Conservation (phyloP, 805 yeast genomes). For the Torulaspora quercuum region DNA sequence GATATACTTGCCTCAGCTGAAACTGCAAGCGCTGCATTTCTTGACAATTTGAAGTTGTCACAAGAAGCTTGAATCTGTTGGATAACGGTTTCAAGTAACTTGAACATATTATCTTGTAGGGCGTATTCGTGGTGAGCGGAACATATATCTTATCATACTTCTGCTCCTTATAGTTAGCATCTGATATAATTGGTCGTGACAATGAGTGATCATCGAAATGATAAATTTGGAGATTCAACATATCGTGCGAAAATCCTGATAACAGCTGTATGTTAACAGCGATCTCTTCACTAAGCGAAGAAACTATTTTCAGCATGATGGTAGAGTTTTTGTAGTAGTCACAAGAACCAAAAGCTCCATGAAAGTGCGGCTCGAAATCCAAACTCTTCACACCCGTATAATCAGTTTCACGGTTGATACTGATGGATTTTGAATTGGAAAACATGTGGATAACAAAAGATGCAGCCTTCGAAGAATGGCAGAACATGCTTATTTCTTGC, state of each 20-base stretch:
- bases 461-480: conserved; percentile 26
- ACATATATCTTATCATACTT: conserved; percentile 13
- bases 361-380: conserved; percentile 2
- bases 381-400: conserved; percentile 1
- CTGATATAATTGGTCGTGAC: conserved; percentile 23
- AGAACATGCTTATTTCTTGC: conserved; percentile 14
- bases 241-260: conserved; percentile 12
- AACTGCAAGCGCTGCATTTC: neutral
- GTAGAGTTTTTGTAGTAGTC: conserved; percentile 27
- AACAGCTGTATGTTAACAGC: conserved; percentile 19
- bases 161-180: conserved; percentile 14
- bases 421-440: conserved; percentile 14
- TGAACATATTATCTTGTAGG: conserved; percentile 28
- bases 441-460: conserved; percentile 26
- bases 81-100: conserved; percentile 8
- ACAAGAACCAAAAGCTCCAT: conserved; percentile 4
- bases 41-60: conserved; percentile 1
- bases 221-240: conserved; percentile 27
- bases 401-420: conserved; percentile 8
- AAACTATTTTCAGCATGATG: conserved; percentile 17
- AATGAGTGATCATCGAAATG: conserved; percentile 22
- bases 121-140: conserved; percentile 21
- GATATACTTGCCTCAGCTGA: conserved; percentile 14
- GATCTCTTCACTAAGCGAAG: conserved; percentile 9
- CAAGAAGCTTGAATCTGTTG: conserved; percentile 14